These are phyloP conservation scores for Marasmius fiardii DNA, from an alignment of 1,284 basidiomycete genomes.

Conservation along the genomic window DNA sequence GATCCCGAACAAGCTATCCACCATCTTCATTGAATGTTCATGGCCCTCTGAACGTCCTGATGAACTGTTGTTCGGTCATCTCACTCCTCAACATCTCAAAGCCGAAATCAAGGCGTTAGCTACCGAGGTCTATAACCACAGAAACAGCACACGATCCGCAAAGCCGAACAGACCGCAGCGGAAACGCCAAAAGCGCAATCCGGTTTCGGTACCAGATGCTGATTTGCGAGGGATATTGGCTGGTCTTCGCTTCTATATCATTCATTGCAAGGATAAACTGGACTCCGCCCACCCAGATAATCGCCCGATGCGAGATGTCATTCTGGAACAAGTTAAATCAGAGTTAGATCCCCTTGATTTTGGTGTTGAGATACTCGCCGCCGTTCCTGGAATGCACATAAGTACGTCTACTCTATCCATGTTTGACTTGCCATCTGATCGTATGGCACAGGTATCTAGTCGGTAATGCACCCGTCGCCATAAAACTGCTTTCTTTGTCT, in stretches of 20 bases:
- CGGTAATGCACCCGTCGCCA: neutral
- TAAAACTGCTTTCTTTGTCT: neutral
- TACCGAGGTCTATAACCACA: conserved; percentile 10
- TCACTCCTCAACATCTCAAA: conserved; percentile 66
- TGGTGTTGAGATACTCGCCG: conserved; percentile 61
- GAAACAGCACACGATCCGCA: neutral
- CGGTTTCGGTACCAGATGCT: conserved; percentile 27
- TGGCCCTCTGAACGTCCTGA: conserved; percentile 65
- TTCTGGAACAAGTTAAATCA: conserved; percentile 57
- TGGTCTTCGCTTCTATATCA: conserved; percentile 67
- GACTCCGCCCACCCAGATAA: conserved; percentile 26
- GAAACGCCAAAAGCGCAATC: conserved; percentile 14
- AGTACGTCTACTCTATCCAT: conserved; percentile 39
- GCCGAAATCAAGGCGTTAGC: conserved; percentile 14
- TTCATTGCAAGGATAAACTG: conserved; percentile 77
- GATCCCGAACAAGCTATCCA: conserved; percentile 57
- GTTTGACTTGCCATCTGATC: neutral
- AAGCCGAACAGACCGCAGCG: conserved; percentile 3
- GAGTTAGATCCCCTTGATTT: conserved; percentile 53
- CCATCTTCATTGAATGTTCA: conserved; percentile 84
- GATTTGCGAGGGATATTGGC: conserved; percentile 48
- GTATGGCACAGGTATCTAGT: neutral
- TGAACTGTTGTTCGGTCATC: conserved; percentile 69
- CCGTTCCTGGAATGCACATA: conserved; percentile 71
- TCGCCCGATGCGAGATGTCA: conserved; percentile 51